Evolutionary conservation across 768 basidiomycete species (phyloP).

Genomic region (Suillus subaureus): DNA sequence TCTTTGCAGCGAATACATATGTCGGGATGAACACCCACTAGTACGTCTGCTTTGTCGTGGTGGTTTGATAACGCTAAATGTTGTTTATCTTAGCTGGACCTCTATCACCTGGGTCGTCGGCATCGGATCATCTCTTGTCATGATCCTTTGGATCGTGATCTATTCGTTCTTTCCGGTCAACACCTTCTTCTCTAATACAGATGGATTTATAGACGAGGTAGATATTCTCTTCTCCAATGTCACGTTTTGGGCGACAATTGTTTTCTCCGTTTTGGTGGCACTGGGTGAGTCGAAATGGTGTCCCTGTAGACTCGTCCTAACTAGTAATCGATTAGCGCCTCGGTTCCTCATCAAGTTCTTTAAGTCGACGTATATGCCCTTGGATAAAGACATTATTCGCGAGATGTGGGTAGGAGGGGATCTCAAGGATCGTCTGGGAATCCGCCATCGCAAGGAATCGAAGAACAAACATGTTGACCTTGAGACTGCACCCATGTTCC

Average conservation of each 20-base stretch:
- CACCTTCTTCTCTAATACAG: slow-evolving; percentile 74
- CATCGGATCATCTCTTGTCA: slow-evolving; percentile 76
- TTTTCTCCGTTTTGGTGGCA: slow-evolving; percentile 69
- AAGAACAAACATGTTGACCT: slow-evolving; percentile 44
- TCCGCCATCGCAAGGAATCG: slow-evolving; percentile 61
- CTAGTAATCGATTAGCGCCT: slow-evolving; percentile 56
- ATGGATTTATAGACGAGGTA: slow-evolving; percentile 74
- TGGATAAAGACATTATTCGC: slow-evolving; percentile 88
- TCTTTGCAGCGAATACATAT: slow-evolving; percentile 85
- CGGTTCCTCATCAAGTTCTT: slow-evolving; percentile 79
- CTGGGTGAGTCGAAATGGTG: slow-evolving; percentile 52
- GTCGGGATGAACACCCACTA: slow-evolving; percentile 90
- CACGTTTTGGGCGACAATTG: slow-evolving; percentile 81
- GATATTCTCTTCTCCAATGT: slow-evolving; percentile 74
- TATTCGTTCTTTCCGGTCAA: slow-evolving; percentile 80
- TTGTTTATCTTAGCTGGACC: slow-evolving; percentile 62
- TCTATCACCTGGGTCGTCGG: slow-evolving; percentile 83
- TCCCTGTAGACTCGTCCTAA: slow-evolving; percentile 17
- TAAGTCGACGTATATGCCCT: slow-evolving; percentile 69
- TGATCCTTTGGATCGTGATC: slow-evolving; percentile 85
- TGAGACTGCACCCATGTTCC: slow-evolving; percentile 76
- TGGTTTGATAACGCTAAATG: slow-evolving; percentile 11
- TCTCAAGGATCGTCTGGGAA: slow-evolving; percentile 79
- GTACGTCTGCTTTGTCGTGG: slow-evolving; percentile 50
- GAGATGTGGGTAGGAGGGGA: slow-evolving; percentile 90